Base-by-base conservation (phyloP, 805 yeast genomes). In the Clavispora santaluciae region DNA sequence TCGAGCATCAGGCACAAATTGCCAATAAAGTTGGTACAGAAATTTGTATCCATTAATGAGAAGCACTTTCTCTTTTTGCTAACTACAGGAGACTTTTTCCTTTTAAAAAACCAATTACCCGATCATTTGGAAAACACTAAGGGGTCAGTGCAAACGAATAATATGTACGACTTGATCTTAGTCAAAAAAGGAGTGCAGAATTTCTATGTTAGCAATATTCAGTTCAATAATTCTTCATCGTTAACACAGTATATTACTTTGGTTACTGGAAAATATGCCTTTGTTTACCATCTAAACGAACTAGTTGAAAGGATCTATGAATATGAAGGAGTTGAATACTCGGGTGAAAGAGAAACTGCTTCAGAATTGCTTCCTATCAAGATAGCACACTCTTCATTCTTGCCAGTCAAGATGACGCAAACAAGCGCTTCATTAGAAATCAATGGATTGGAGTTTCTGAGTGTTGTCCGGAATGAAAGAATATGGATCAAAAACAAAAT, bases 361-460 rank as follows among this genome's bases (percentile, higher is more conserved):
- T 42, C 40, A 7, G 40, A 46, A 22, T 42, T 54, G 6, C 42
- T 43, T 6, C 70, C 72, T 1, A 63, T 67, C 6, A 40, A 41
- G 1, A 53, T 67, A 6, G 56, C 56, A 8, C 49, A 57, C 11
- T 18, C 48, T 16, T 56, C 36, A 11, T 51, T 49, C 22, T 22
- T 29, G 24, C 45, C 53, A 22, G 25, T 49, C 13, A 28, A 40
- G 12, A 26, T 49, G 16, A 26, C 22, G 9, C 45, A 40, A n/a
- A 16, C 43, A 16, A 31, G 16, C 12, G 39, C 56, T 22, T 66
- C 75, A 1, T 54, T 71, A 33, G 68, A 66, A 23, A 56, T 72
- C n/a, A 54, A 66, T 25, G 76, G 78, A 1, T 43, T 75, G 21
- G 76, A 72, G 36, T 65, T 58, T 39, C 53, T 58, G 8, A 47